These are phyloP conservation scores for Aspergillus sp. DNA, from an alignment of 2,329 filamentous ascomycete species.

Conservation along the genomic window DNA sequence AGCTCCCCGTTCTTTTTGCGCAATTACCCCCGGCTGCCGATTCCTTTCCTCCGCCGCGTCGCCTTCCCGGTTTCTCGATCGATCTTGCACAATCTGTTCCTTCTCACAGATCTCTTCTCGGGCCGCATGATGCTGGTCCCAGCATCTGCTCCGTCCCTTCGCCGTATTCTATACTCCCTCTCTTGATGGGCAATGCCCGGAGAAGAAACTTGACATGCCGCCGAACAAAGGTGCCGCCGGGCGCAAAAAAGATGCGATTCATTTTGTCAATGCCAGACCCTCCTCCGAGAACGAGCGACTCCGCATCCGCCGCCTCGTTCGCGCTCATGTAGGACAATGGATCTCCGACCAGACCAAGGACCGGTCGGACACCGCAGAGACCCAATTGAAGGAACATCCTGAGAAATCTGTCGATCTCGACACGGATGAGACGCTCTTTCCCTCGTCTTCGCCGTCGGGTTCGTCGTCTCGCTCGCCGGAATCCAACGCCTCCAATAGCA, in stretches of 20 bases:
- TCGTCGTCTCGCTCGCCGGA: constrained; percentile 10
- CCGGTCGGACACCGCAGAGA: constrained; percentile 15
- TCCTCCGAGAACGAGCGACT: constrained; percentile 28
- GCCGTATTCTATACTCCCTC: constrained; percentile 10
- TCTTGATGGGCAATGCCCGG: constrained; percentile 16
- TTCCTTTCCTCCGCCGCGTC: not conserved
- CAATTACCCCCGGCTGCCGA: too few relatives aligned
- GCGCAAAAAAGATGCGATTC: constrained; percentile 27
- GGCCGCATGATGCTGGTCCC: constrained; percentile 23
- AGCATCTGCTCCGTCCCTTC: constrained; percentile 8
- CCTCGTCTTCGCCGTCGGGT: constrained; percentile 4
- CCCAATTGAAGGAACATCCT: not conserved
- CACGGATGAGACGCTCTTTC: constrained; percentile 1
- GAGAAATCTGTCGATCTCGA: constrained; percentile 1
- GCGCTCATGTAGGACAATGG: constrained; percentile 37
- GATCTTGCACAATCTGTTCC: not conserved
- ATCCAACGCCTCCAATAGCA: constrained; percentile 2
- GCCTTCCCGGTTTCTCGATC: not conserved
- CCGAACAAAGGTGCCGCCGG: constrained; percentile 19
- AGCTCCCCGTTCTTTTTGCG: too few relatives aligned
- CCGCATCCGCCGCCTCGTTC: constrained; percentile 30
- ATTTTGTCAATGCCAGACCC: constrained; percentile 36
- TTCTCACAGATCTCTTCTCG: not conserved
- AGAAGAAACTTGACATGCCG: constrained; percentile 20
- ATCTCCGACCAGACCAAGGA: constrained; percentile 37